Conservation (phyloP, 2,329 filamentous ascomycete species). For the Aspergillus tamarii region DNA sequence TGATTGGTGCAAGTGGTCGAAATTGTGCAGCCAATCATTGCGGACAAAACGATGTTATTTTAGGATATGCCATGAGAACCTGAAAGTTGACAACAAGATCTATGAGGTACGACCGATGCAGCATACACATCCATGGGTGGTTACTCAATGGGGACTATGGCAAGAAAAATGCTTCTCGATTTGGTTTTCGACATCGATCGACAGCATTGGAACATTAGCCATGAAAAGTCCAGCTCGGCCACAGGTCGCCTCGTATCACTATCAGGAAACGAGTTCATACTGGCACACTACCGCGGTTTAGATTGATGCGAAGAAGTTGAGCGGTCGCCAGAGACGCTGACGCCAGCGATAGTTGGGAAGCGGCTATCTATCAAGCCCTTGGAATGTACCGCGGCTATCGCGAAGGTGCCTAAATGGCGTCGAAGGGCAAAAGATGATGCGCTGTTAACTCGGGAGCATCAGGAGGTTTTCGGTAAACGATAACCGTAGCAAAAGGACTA, state of each 20-base stretch:
- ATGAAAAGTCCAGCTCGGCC: neutral
- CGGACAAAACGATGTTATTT: neutral
- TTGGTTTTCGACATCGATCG: neutral
- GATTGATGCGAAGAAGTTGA: neutral
- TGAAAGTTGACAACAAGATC: neutral
- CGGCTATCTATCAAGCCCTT: conserved; percentile 63
- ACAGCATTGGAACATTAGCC: neutral
- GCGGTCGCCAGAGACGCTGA: conserved; percentile 63
- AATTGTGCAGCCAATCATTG: neutral
- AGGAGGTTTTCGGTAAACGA: neutral
- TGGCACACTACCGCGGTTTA: neutral
- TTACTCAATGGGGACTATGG: neutral
- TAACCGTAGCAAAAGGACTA: neutral
- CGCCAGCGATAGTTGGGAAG: conserved; percentile 65
- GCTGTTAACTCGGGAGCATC: neutral
- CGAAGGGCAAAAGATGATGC: neutral
- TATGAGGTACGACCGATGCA: neutral
- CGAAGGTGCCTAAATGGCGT: conserved; percentile 52
- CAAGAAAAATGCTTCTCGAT: neutral
- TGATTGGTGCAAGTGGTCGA: neutral
- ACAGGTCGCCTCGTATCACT: neutral
- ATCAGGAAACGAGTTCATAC: neutral
- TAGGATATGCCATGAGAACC: neutral
- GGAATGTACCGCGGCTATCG: conserved; percentile 61
- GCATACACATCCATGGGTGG: neutral